Evolutionary conservation across 2,329 filamentous ascomycete species (phyloP).

Genomic region (Colletotrichum navitas): DNA sequence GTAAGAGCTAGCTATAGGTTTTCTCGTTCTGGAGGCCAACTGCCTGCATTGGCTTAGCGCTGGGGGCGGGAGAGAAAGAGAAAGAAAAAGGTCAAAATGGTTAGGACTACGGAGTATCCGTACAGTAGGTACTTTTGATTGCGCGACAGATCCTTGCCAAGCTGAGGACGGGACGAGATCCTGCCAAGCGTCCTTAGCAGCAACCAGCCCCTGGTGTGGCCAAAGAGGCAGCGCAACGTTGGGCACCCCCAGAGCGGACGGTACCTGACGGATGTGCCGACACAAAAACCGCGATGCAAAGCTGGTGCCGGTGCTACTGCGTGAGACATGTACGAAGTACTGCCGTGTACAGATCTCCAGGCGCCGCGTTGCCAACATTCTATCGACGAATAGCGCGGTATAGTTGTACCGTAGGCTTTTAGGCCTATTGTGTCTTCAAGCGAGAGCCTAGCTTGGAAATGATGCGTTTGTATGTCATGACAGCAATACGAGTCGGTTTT

Average conservation of each 20-base stretch:
- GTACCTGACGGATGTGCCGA: constrained; percentile 30
- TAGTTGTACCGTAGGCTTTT: neutral
- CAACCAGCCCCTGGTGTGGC: constrained; percentile 15
- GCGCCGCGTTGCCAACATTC: neutral
- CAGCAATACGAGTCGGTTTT: neutral
- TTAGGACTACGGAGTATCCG: neutral
- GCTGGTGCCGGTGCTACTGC: constrained; percentile 2
- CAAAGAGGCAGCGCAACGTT: constrained; percentile 14
- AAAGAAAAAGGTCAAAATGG: constrained; percentile 4
- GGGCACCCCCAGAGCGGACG: constrained; percentile 12
- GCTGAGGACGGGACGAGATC: constrained; percentile 24
- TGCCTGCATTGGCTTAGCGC: neutral
- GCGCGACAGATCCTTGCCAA: constrained; percentile 25
- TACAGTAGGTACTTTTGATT: neutral
- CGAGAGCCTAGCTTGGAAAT: neutral
- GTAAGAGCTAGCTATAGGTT: neutral
- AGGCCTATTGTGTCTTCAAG: neutral
- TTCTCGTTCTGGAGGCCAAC: neutral
- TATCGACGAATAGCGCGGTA: neutral
- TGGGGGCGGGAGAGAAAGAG: neutral
- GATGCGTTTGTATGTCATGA: neutral
- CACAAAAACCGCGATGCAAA: neutral
- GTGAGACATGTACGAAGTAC: neutral
- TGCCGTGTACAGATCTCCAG: neutral
- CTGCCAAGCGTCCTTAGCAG: constrained; percentile 4